A percentile compares a stretch with the other conserved stretches of the same genome.
Conservation (phyloP, 805 yeast genomes). For the Spathaspora arborariae region DNA sequence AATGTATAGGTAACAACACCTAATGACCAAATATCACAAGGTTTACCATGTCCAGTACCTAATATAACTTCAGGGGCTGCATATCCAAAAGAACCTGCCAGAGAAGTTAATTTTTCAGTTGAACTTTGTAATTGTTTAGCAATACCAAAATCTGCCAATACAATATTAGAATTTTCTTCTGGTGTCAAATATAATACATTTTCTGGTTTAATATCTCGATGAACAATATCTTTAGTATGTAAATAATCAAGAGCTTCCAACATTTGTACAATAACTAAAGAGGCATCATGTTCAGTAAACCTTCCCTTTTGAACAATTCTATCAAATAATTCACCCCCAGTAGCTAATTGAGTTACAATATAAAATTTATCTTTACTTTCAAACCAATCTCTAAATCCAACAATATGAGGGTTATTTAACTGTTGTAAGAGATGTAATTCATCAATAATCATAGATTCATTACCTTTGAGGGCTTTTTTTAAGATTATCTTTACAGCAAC, state of each 20-base stretch:
- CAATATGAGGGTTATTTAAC: conserved; percentile 80
- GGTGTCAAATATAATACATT: conserved; percentile 71
- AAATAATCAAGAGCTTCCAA: conserved; percentile 75
- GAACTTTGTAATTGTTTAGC: conserved; percentile 68
- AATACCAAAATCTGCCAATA: conserved; percentile 93
- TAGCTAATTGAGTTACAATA: conserved; percentile 89
- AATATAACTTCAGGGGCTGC: conserved; percentile 93
- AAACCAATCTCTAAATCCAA: conserved; percentile 89
- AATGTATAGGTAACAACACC: conserved; percentile 92
- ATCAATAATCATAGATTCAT: conserved; percentile 72
- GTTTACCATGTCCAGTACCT: conserved; percentile 85
- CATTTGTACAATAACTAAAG: conserved; percentile 67
- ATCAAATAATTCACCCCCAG: conserved; percentile 94
- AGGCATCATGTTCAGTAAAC: conserved; percentile 88
- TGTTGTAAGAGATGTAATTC: conserved; percentile 69
- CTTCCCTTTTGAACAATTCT: conserved; percentile 76
- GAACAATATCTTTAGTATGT: conserved; percentile 77
- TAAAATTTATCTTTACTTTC: conserved; percentile 90
- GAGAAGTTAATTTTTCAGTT: conserved; percentile 59
- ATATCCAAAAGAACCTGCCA: conserved; percentile 93
- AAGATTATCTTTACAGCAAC: conserved; percentile 89
- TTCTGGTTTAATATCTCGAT: conserved; percentile 93
- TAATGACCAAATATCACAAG: conserved; percentile 94
- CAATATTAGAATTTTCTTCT: conserved; percentile 60
- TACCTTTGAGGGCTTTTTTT: conserved; percentile 78